These are phyloP conservation scores for Cladosporium halotolerans DNA, from an alignment of 2,329 filamentous ascomycete species.

Conservation along the genomic window DNA sequence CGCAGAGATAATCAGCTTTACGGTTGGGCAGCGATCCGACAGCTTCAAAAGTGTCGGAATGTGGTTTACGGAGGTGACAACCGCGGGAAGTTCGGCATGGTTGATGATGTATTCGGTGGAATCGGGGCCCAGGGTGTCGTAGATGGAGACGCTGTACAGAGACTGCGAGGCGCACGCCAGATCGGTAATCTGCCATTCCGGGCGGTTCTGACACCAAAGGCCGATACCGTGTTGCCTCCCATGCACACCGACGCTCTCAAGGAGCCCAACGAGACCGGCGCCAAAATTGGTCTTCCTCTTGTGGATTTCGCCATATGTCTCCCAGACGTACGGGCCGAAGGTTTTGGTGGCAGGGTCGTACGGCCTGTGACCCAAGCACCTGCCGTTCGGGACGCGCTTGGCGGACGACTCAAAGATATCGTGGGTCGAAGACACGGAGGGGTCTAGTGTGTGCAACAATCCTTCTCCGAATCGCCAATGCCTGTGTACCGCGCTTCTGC, in stretches of 20 bases:
- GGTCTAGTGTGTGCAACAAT: conserved; percentile 66
- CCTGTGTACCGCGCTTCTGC: conserved; percentile 71
- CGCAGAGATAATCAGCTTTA: conserved; percentile 84
- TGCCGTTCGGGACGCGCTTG: conserved; percentile 57
- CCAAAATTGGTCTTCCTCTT: conserved; percentile 77
- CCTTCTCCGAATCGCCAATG: conserved; percentile 72
- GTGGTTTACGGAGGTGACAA: conserved; percentile 74
- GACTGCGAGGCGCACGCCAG: conserved; percentile 80
- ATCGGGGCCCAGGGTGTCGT: conserved; percentile 89
- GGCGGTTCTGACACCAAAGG: conserved; percentile 79
- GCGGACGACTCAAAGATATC: conserved; percentile 38
- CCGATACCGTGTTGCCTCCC: conserved; percentile 67
- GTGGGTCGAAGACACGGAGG: conserved; percentile 36
- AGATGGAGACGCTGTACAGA: conserved; percentile 85
- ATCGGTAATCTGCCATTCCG: conserved; percentile 87
- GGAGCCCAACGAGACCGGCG: conserved; percentile 75
- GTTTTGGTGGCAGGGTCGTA: conserved; percentile 70
- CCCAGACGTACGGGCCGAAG: conserved; percentile 74
- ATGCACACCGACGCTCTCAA: conserved; percentile 63
- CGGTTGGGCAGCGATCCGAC: conserved; percentile 64
- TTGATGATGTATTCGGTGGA: conserved; percentile 94
- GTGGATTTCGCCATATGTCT: conserved; percentile 74
- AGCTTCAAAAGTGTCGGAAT: conserved; percentile 77
- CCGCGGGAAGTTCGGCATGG: conserved; percentile 68
- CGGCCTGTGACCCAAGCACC: conserved; percentile 71